A percentile compares a stretch with the other conserved stretches of the same genome.
phyloP scores from a whole-genome alignment of 768 basidiomycete genomes.

The Chalciporus piperatus region DNA sequence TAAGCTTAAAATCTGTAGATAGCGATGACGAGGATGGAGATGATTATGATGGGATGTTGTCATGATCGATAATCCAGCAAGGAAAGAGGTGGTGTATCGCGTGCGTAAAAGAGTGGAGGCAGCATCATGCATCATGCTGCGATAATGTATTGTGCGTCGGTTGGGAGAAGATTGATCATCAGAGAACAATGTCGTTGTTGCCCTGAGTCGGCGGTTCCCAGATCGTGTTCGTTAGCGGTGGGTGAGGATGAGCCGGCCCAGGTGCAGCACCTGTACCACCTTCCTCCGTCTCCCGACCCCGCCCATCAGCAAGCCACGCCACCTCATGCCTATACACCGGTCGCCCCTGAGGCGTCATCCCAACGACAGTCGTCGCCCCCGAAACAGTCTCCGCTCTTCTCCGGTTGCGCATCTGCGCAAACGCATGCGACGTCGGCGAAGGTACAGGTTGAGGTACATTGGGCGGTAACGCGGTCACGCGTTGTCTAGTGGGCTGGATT shows the following conservation, averaged over 20 bases:
- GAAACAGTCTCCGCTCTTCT: conserved; percentile 35
- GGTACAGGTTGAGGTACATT: conserved; percentile 23
- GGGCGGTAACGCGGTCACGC: conserved; percentile 28
- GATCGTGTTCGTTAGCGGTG: conserved; percentile 22
- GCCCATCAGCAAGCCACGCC: conserved; percentile 23
- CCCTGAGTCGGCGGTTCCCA: conserved; percentile 29
- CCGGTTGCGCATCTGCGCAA: conserved; percentile 25
- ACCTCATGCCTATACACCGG: conserved; percentile 30
- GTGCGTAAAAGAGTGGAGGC: neutral
- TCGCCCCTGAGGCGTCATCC: conserved; percentile 27
- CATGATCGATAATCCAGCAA: neutral
- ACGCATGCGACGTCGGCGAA: conserved; percentile 17
- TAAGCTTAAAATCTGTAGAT: conserved; percentile 15
- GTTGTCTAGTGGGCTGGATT: conserved; percentile 23
- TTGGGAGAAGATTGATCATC: conserved; percentile 15
- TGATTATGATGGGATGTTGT: conserved; percentile 1
- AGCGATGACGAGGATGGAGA: conserved; percentile 8
- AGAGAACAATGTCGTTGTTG: conserved; percentile 31
- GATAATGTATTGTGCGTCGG: conserved; percentile 1
- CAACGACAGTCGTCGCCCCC: conserved; percentile 26
- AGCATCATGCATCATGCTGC: neutral
- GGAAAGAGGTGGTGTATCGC: neutral
- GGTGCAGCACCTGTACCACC: conserved; percentile 16
- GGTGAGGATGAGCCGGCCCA: conserved; percentile 18
- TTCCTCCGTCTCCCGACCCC: conserved; percentile 18